These are phyloP conservation scores for Plasmopara viticola DNA, from an alignment of 352 stramenopile genomes.

Conservation along the genomic window DNA sequence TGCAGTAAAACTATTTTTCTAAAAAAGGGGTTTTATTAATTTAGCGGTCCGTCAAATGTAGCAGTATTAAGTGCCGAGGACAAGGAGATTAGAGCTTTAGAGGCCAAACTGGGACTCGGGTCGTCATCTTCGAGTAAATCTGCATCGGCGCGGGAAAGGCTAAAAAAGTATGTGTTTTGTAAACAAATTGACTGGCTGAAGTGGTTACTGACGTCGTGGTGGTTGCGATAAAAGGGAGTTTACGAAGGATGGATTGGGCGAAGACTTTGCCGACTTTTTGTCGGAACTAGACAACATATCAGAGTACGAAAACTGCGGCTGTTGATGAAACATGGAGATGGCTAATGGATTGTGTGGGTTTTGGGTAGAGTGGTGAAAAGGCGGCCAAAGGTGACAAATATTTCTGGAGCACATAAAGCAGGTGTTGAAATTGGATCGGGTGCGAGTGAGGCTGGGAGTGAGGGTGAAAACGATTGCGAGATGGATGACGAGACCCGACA, in stretches of 20 bases:
- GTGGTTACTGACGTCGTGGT: constrained; percentile 9
- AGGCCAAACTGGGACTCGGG: constrained; percentile 55
- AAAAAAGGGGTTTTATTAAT: background rate
- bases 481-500: constrained; percentile 78
- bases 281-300: constrained; percentile 67
- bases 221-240: constrained; percentile 47
- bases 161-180: constrained; percentile 45
- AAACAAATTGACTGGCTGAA: background rate
- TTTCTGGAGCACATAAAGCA: constrained; percentile 7
- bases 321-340: background rate
- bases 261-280: constrained; percentile 81
- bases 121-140: constrained; percentile 32
- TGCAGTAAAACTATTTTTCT: background rate
- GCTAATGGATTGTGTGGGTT: background rate
- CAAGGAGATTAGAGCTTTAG: constrained; percentile 65
- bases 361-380: constrained; percentile 54
- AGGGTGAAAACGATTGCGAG: constrained; percentile 38
- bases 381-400: constrained; percentile 19
- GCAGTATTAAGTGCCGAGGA: constrained; percentile 38
- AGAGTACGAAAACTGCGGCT: constrained; percentile 26
- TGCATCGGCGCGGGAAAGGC: constrained; percentile 43
- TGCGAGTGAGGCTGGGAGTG: constrained; percentile 17
- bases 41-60: constrained; percentile 1
- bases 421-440: constrained; percentile 22
- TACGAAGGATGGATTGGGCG: constrained; percentile 66